Evolutionary conservation across 257 asterid species (phyloP), one percentile per base, ranked within the genome.

Genomic region (Solanum boliviense): DNA sequence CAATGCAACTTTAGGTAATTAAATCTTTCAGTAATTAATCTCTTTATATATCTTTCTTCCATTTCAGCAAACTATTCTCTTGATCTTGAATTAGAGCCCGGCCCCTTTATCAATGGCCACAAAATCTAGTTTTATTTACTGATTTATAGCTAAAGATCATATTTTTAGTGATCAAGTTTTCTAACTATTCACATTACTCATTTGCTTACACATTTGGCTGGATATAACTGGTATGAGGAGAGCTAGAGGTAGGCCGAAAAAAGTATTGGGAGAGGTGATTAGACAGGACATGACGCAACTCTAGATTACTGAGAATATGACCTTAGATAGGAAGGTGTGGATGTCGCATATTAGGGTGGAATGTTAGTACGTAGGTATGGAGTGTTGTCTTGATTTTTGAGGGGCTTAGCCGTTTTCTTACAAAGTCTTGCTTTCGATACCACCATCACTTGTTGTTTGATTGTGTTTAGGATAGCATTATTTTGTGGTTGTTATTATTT

Each of bases 261-360:
- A 58, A 7, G 68, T 58, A 58, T 58, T 21, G 68, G 68, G 25
- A 58, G 2, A 58, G 27, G 27, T 58, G 27, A 58, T 20, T 58
- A 20, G 13, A 58, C 5, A 8, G 13, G 5, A 21, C 2, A 8
- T 60, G 68, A 0, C 13, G 13, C 68, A 60, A 3, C 27, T 60
- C 13, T 8, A 60, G 27, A 60, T 60, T 58, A 58, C 5, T 0
- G 13, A 21, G 68, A 0, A 58, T 1, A 8, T 21, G 67, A 20
- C 13, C 27, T 58, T 21, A 58, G 27, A 58, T 58, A 21, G 5
- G 68, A 58, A 13, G 13, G 68, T 0, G 2, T 58, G 27, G 1
- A 8, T 2, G 27, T 60, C 27, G 0, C 2, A 0, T 58, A 20
- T 58, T 7, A 21, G 2, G 67, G 25, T 58, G 20, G 67, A 58